phyloP scores from a whole-genome alignment of 2,329 filamentous ascomycete genomes.

The Ophidiomyces ophidiicola region DNA sequence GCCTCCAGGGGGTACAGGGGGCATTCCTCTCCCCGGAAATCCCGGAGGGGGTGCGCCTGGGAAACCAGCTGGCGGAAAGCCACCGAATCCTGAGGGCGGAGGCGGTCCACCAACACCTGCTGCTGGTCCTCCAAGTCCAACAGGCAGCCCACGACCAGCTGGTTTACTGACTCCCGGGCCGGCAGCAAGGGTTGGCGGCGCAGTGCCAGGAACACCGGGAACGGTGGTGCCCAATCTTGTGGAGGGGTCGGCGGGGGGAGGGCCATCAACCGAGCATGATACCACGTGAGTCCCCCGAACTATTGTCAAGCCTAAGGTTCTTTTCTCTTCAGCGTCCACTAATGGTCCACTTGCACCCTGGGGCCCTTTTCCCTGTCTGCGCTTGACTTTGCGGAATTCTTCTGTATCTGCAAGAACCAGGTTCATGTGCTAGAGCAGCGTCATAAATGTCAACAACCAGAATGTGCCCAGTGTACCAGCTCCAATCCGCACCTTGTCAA shows the following conservation, averaged over 20 bases:
- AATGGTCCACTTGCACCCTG: constrained; percentile 48
- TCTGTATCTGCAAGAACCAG: constrained; percentile 96
- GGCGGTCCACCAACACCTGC: constrained; percentile 73
- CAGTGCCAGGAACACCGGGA: constrained; percentile 46
- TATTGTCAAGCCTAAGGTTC: constrained; percentile 89
- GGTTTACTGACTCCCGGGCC: constrained; percentile 85
- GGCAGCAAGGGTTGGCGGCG: constrained; percentile 58
- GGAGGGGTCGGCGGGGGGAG: constrained; percentile 85
- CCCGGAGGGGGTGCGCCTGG: constrained; percentile 41
- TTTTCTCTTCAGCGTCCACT: constrained; percentile 89
- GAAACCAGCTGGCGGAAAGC: constrained; percentile 41
- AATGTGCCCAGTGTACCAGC: background rate
- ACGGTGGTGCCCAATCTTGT: constrained; percentile 70
- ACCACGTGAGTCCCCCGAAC: constrained; percentile 90
- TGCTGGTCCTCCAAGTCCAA: constrained; percentile 79
- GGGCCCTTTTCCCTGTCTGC: constrained; percentile 63
- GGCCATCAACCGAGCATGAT: constrained; percentile 87
- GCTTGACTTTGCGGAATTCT: constrained; percentile 86
- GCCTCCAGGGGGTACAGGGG: constrained; percentile 35
- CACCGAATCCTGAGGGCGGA: constrained; percentile 45
- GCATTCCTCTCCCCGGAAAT: constrained; percentile 38
- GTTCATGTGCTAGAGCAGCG: constrained; percentile 99
- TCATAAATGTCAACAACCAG: background rate
- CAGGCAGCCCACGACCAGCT: constrained; percentile 70
- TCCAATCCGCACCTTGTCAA: constrained; percentile 99